These are phyloP conservation scores for Domatiomyces catenatus DNA, from an alignment of 2,329 filamentous ascomycete species.

Conservation along the genomic window DNA sequence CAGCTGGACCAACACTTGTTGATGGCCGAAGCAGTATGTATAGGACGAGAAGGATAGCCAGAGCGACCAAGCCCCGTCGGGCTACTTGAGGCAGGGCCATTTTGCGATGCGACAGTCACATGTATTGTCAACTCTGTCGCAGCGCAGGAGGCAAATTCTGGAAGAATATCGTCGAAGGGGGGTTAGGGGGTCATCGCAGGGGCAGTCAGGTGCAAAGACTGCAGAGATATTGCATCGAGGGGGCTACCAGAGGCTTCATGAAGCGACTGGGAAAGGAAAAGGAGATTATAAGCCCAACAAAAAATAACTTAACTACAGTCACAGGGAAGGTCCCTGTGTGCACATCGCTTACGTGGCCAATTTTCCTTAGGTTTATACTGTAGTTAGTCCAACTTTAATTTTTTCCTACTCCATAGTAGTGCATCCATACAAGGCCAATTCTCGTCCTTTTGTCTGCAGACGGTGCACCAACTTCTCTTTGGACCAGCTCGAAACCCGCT, in stretches of 20 bases:
- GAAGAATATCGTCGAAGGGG: not conserved
- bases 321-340: no score
- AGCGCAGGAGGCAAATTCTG: not conserved
- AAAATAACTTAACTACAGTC: no score
- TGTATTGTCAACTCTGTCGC: not conserved
- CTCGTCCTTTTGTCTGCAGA: no score
- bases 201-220: not conserved
- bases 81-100: conserved; percentile 2
- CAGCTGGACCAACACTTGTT: conserved; percentile 37
- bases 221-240: not conserved
- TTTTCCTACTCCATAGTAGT: no score
- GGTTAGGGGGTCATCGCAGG: not conserved
- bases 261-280: not conserved
- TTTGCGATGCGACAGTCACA: not conserved
- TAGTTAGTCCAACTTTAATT: no score
- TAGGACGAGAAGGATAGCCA: conserved; percentile 52
- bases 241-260: not conserved
- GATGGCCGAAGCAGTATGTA: conserved; percentile 54
- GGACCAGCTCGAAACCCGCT: no score
- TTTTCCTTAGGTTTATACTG: no score
- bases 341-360: no score
- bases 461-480: no score
- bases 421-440: no score
- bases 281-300: no score
- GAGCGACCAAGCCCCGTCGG: conserved; percentile 56